phyloP scores from a whole-genome alignment of 148 eudicot genomes.

The Fagopyrum tataricum region DNA sequence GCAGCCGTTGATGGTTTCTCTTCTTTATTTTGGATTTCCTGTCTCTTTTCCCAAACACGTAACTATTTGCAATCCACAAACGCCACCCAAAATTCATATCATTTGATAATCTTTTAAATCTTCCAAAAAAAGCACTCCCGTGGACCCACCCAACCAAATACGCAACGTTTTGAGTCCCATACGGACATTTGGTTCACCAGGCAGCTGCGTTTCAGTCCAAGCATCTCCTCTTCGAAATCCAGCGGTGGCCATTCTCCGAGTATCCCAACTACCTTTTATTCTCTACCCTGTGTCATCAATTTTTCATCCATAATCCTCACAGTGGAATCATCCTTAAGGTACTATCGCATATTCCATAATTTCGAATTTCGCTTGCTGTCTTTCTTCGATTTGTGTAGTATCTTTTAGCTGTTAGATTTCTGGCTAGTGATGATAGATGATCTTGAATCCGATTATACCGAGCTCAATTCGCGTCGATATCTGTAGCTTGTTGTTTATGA shows the following conservation, averaged over 20 bases:
- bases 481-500: not conserved
- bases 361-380: not conserved
- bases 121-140: not conserved
- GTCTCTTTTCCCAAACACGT: not conserved
- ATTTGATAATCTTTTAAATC: not conserved
- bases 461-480: not conserved
- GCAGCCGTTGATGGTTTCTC: not conserved
- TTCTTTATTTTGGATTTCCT: not conserved
- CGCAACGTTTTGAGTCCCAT: not conserved
- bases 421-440: no score
- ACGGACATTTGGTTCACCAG: not conserved
- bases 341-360: not conserved
- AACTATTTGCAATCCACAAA: slow-evolving; percentile 6
- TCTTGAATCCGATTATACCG: no score
- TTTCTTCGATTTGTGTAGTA: not conserved
- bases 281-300: slow-evolving; percentile 7
- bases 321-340: not conserved
- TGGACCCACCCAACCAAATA: not conserved
- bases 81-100: slow-evolving; percentile 1
- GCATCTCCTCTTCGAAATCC: not conserved
- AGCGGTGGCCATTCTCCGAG: slow-evolving; percentile 15
- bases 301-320: not conserved
- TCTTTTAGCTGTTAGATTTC: not conserved
- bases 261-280: not conserved
- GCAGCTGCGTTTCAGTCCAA: not conserved